phyloP scores from a whole-genome alignment of 306 rosid genomes.

The Acacia melanoxylon region DNA sequence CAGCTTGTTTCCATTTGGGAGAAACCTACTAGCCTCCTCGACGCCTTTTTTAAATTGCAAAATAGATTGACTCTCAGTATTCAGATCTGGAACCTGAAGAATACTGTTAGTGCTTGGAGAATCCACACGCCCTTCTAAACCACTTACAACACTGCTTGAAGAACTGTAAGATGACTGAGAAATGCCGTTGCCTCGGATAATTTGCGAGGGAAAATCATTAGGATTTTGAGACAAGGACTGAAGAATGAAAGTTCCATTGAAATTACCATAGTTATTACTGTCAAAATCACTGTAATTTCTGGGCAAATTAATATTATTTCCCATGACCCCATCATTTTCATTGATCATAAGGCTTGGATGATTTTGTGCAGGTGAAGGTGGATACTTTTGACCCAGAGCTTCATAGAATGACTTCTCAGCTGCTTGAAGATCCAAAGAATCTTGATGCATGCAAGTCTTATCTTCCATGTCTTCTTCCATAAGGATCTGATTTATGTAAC shows the following conservation, averaged over 20 bases:
- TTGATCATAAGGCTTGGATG: constrained; percentile 14
- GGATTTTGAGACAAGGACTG: constrained; percentile 33
- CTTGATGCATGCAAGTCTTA: constrained; percentile 79
- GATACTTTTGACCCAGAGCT: constrained; percentile 80
- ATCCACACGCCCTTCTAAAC: constrained; percentile 59
- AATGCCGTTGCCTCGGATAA: constrained; percentile 37
- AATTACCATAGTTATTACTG: constrained; percentile 40
- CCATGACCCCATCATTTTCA: constrained; percentile 42
- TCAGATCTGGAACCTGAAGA: constrained; percentile 47
- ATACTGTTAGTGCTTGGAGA: constrained; percentile 51
- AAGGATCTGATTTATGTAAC: constrained; percentile 83
- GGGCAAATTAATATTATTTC: constrained; percentile 35
- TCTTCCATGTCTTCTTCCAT: constrained; percentile 98
- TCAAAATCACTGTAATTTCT: constrained; percentile 37
- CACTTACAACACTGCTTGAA: constrained; percentile 56
- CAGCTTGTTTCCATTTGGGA: constrained; percentile 58
- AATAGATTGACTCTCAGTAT: constrained; percentile 65
- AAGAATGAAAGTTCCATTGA: constrained; percentile 35
- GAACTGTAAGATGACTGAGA: constrained; percentile 58
- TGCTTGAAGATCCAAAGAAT: constrained; percentile 89
- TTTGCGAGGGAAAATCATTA: constrained; percentile 38
- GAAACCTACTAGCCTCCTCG: constrained; percentile 86
- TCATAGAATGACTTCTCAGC: constrained; percentile 93
- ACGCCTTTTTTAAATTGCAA: constrained; percentile 84
- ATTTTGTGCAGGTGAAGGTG: constrained; percentile 57